These are phyloP conservation scores for Emmonsiellopsis sp. DNA, from an alignment of 2,329 filamentous ascomycete species.

Conservation along the genomic window DNA sequence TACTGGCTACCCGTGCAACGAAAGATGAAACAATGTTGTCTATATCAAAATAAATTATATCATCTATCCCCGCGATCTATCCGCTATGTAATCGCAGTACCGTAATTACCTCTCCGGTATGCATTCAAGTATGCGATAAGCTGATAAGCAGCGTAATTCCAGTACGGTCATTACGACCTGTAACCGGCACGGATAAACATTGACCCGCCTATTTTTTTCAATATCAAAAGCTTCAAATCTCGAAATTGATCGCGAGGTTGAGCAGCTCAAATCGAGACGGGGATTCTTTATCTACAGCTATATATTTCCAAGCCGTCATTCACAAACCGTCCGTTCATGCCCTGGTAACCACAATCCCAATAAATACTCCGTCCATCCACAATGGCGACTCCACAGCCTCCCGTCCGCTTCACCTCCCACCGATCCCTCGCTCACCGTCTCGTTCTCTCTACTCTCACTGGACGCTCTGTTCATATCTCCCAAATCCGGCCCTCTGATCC, in stretches of 20 bases:
- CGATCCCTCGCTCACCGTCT: slow-evolving; percentile 75
- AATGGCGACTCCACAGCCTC: slow-evolving; percentile 38
- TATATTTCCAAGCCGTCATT: background rate
- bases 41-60: no score
- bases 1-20: no score
- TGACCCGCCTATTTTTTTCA: background rate
- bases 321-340: background rate
- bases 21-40: no score
- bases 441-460: slow-evolving; percentile 82
- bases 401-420: slow-evolving; percentile 72
- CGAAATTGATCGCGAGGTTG: background rate
- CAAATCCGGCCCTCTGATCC: slow-evolving; percentile 83
- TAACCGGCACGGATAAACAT: background rate
- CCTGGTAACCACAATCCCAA: background rate
- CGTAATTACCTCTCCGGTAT: background rate
- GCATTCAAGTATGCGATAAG: background rate
- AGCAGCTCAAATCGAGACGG: background rate
- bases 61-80: background rate
- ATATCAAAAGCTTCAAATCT: background rate
- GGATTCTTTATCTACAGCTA: background rate
- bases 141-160: background rate
- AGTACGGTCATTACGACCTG: background rate
- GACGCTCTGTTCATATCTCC: slow-evolving; percentile 80
- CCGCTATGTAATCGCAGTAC: background rate
- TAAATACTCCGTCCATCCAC: background rate